Base-by-base conservation (phyloP, 2,329 filamentous ascomycete species). In the Colletotrichum plurivorum region DNA sequence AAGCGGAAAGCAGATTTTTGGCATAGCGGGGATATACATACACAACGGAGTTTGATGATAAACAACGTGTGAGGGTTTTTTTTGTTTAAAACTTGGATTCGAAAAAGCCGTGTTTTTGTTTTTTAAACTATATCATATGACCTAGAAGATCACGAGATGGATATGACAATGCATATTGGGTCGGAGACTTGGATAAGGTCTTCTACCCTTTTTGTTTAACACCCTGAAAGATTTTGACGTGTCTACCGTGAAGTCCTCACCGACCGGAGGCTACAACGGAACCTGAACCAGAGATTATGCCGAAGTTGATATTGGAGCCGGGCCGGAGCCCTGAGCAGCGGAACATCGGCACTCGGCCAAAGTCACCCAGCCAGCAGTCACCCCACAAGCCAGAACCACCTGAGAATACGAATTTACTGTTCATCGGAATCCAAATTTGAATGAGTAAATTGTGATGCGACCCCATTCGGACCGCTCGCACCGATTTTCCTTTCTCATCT, bases 401-500 rank as follows among this genome's bases (percentile, higher is more conserved):
- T 36, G 9, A 36, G 9, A 36, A 36, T 10, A 36, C 8, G 2
- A 9, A 8, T 10, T 36, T 9, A 36, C 2, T 36, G 31, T 46
- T 9, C 15, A 8, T 9, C 5, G 16, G 15, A 10, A 15, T 2
- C 3, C 45, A 16, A 46, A 9, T 9, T 46, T 18, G 45, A 46
- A 46, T n/a, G 15, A n/a, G 8, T 9, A 46, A 7, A 10, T 1
- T n/a, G 18, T 51, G 20, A 4, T 22, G n/a, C 20, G 9, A 20
- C 8, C 48, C 15, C 25, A 36, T 60, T 36, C 18, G 27, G 41
- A 20, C 22, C 36, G 46, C 10, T 36, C 53, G 16, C 36, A 53
- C 49, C 22, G 16, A 54, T 62, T 62, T 43, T 13, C n/a, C n/a
- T n/a, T 43, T 43, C 41, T 62, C 36, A 53, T 62, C 59, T 54